Base-by-base conservation (phyloP, 2,329 filamentous ascomycete species). In the Simplicillium aogashimaense region DNA sequence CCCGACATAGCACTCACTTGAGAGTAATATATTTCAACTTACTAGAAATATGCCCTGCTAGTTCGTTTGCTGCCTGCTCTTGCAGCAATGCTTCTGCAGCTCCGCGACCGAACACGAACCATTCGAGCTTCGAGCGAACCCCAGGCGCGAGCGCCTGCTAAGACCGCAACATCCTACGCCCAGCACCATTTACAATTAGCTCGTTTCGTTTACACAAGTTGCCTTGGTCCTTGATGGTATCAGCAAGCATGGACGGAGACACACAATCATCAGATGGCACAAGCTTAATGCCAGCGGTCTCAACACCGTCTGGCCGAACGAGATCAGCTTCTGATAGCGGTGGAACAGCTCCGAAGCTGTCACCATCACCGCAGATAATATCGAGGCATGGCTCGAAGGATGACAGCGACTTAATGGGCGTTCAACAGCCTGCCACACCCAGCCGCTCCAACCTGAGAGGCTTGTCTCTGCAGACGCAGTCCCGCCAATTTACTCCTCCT, bases 281-380 rank as follows among this genome's bases (percentile, higher is more conserved):
- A 34, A 17, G 5, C n/a, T 34, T 25, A 9, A 25, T 25, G 20
- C 20, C 20, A 25, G 9, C 20, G 20, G 20, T 25, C 20, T 25
- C 20, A 9, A 25, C 20, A 25, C 20, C 20, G 5, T 25, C 65
- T 43, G 56, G 61, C 41, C 82, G 77, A 58, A 67, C 73, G 31
- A 68, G 80, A 46, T 83, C 80, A 37, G 60, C 84, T 44, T 83
- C 81, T 4, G 81, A 85, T 55, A 74, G 76, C 36, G 69, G 67
- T 45, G 64, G 64, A 45, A 74, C 77, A 8, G 75, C 72, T 45
- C 66, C 66, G 17, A 66, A 70, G 47, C 60, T 79, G 14, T 77
- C 74, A 5, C 70, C 77, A 4, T 78, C 78, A 30, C 74, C 79
- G 33, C 64, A 65, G 47, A 71, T 77, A 38, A 57, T 72, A n/a